Percentiles rank a stretch among this genome's conserved stretches.
phyloP scores from a whole-genome alignment of 371 early-diverging fungal species.

The Mucor mucedo region DNA sequence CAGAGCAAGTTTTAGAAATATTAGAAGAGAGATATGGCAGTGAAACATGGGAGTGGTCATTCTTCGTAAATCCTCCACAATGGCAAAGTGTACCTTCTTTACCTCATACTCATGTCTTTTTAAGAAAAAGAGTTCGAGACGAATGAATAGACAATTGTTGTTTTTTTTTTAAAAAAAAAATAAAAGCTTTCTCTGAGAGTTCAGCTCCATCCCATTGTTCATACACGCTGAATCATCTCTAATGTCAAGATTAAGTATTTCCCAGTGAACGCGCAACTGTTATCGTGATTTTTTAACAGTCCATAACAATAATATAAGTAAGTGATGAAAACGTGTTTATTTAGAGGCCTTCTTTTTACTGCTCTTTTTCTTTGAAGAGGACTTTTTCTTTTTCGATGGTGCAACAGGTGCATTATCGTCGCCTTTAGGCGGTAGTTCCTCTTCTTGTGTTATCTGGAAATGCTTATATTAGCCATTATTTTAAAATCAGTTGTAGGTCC shows the following conservation, averaged over 20 bases:
- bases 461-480: background rate
- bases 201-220: too few species aligned
- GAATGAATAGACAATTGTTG: background rate
- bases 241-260: too few species aligned
- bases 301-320: too few species aligned
- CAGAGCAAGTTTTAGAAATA: constrained; percentile 28
- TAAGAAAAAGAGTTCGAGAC: constrained; percentile 25
- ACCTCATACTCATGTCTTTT: constrained; percentile 53
- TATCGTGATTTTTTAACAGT: too few species aligned
- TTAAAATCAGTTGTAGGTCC: background rate
- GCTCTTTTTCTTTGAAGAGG: background rate
- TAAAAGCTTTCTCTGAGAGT: background rate
- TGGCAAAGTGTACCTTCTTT: constrained; percentile 41
- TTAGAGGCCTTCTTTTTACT: constrained; percentile 2
- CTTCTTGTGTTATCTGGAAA: background rate
- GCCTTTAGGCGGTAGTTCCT: background rate
- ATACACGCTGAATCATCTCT: too few species aligned
- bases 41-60: constrained; percentile 40
- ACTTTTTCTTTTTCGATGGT: constrained; percentile 3
- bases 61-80: constrained; percentile 52
- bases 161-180: background rate
- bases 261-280: too few species aligned
- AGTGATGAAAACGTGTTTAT: background rate
- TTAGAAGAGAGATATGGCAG: constrained; percentile 36
- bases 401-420: background rate